Base-by-base conservation (phyloP, 1,284 basidiomycete genomes). In the Austropuccinia psidii region DNA sequence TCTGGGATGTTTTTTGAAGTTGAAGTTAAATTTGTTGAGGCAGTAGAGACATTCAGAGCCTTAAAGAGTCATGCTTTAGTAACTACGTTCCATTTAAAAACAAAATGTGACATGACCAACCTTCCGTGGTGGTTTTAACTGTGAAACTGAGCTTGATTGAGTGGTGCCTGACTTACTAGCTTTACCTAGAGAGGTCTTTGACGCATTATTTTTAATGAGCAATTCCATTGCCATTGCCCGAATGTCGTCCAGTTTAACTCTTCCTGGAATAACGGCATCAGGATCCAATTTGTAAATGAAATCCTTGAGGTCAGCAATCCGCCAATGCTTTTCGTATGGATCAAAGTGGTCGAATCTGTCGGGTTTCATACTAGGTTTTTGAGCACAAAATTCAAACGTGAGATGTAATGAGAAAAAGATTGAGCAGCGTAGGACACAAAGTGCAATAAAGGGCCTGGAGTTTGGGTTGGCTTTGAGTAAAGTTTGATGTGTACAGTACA, bases 241-340 rank as follows among this genome's bases (percentile, higher is more conserved):
- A 31, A 37, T 19, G 9, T 60, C 31, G 8, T 60, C 57, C 6
- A 60, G 17, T 37, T 57, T 60, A 9, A 29, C 17, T 17, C 41
- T 60, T 15, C 17, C 31, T n/a, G 29, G 29, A n/a, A 60, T 39
- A 9, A 39, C 33, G 8, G 35, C n/a, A 37, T 15, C 24, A 37
- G 57, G 57, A 19, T 60, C 17, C 29, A 24, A 21, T 11, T 37
- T 8, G n/a, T 60, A 60, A 60, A 60, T 60, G 57, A 60, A 60
- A 24, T 60, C 57, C 8, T 11, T 4, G 57, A 60, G 17, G 57
- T 60, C 57, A 11, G 31, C 17, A 11, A 4, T 37, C 4, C 6
- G 17, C 29, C 29, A 35, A 33, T 60, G 57, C 33, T 60, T 60
- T 17, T 5, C 29, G 35, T 60, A 60, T 4, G 31, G 57, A 60